Conservation (phyloP, 1,284 basidiomycete genomes). For the Lentinula novae-zelandiae region DNA sequence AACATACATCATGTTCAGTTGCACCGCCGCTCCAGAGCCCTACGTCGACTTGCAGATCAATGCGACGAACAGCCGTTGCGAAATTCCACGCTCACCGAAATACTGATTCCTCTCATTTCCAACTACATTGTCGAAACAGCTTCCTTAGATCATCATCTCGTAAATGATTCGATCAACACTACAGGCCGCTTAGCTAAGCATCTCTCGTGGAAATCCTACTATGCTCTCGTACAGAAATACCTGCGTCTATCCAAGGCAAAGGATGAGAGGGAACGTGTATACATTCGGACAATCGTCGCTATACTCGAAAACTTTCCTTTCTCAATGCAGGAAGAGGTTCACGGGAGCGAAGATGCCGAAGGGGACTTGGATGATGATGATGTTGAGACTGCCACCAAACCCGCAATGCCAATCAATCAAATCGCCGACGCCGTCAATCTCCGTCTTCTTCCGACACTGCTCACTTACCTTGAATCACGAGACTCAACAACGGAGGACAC, state of each 20-base stretch:
- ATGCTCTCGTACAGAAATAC: constrained; percentile 80
- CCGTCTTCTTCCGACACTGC: constrained; percentile 73
- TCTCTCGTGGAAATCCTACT: constrained; percentile 85
- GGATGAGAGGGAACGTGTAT: constrained; percentile 76
- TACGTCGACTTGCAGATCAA: constrained; percentile 82
- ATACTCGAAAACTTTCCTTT: constrained; percentile 95
- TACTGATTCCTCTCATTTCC: constrained; percentile 86
- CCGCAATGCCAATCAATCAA: constrained; percentile 29
- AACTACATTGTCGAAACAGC: constrained; percentile 75
- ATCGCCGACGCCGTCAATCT: constrained; percentile 79
- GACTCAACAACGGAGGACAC: constrained; percentile 82
- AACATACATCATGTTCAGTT: constrained; percentile 95
- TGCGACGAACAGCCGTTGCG: constrained; percentile 70
- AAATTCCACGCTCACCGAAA: constrained; percentile 73
- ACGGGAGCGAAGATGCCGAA: constrained; percentile 27
- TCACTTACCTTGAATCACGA: constrained; percentile 78
- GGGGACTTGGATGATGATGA: constrained; percentile 28
- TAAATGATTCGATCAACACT: constrained; percentile 85
- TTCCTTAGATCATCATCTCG: constrained; percentile 84
- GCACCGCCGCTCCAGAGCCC: constrained; percentile 86
- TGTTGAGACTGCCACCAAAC: constrained; percentile 25
- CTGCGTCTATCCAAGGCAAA: constrained; percentile 72
- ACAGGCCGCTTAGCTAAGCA: constrained; percentile 74
- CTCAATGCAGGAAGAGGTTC: constrained; percentile 51
- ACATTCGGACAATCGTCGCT: constrained; percentile 83